Evolutionary conservation across 345 rosid species (phyloP).

Genomic region (Dipteronia dyeriana): DNA sequence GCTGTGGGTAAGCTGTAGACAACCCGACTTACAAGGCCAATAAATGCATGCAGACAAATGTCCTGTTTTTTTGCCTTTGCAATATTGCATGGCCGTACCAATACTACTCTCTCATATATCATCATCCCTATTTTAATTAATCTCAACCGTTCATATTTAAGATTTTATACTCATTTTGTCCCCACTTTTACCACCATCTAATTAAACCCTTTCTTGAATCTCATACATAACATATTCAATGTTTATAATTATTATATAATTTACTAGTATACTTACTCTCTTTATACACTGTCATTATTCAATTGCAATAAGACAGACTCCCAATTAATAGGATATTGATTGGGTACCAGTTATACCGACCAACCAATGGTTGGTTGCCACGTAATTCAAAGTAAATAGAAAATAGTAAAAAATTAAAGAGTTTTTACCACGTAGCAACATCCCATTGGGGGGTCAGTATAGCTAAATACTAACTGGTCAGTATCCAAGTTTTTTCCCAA

Average conservation of each 20-base stretch:
- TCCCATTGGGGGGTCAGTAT: no score
- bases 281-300: background rate
- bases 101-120: background rate
- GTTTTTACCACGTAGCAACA: no score
- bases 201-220: background rate
- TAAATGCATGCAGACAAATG: slow-evolving; percentile 20
- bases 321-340: no score
- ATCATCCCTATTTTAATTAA: slow-evolving; percentile 12
- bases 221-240: background rate
- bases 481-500: no score
- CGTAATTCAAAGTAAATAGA: no score
- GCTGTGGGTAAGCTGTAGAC: background rate
- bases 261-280: no score
- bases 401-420: no score
- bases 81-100: background rate
- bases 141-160: background rate
- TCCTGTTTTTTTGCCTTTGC: background rate
- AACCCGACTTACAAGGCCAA: slow-evolving; percentile 4
- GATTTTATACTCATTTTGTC: background rate
- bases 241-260: background rate
- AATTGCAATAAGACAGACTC: background rate
- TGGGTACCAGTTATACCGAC: no score
- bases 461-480: no score
- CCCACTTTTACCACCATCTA: background rate
- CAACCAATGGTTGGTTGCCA: no score